Evolutionary conservation across 2,329 filamentous ascomycete genomes (phyloP).

Genomic region (Claviceps humidiphila): DNA sequence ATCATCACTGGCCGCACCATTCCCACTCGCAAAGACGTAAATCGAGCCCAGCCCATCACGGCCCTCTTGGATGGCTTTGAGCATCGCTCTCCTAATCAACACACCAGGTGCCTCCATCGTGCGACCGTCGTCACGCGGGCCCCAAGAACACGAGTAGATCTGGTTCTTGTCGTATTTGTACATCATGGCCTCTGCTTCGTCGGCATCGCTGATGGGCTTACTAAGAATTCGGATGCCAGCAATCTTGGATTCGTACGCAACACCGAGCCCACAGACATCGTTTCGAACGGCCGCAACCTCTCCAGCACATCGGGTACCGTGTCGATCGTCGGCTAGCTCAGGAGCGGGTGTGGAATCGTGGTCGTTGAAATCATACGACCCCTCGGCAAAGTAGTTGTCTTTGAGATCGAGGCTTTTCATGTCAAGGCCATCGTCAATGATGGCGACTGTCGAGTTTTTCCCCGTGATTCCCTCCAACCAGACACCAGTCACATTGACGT

Average conservation of each 20-base stretch:
- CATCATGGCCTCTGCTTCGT: slow-evolving; percentile 86
- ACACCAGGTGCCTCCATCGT: slow-evolving; percentile 92
- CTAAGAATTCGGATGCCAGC: slow-evolving; percentile 87
- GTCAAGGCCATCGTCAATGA: slow-evolving; percentile 91
- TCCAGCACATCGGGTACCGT: slow-evolving; percentile 89
- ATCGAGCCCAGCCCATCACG: slow-evolving; percentile 74
- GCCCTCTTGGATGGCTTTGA: slow-evolving; percentile 83
- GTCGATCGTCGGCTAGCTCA: slow-evolving; percentile 68
- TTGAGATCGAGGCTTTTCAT: slow-evolving; percentile 90
- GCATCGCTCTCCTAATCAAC: slow-evolving; percentile 78
- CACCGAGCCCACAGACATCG: slow-evolving; percentile 86
- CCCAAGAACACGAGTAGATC: slow-evolving; percentile 98
- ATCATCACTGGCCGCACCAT: slow-evolving; percentile 74
- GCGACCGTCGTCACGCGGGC: slow-evolving; percentile 80
- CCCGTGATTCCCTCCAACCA: slow-evolving; percentile 89
- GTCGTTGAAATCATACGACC: slow-evolving; percentile 96
- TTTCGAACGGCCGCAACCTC: slow-evolving; percentile 90
- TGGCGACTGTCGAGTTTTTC: slow-evolving; percentile 76
- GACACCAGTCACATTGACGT: slow-evolving; percentile 89
- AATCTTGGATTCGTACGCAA: slow-evolving; percentile 84
- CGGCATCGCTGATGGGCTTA: slow-evolving; percentile 77
- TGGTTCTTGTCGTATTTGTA: slow-evolving; percentile 85
- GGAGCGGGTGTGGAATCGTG: slow-evolving; percentile 65
- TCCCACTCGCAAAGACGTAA: slow-evolving; percentile 90
- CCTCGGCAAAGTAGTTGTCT: slow-evolving; percentile 83